These are phyloP conservation scores for Chrysanthemum lavandulifolium DNA, from an alignment of 129 eudicot species.

Conservation along the genomic window DNA sequence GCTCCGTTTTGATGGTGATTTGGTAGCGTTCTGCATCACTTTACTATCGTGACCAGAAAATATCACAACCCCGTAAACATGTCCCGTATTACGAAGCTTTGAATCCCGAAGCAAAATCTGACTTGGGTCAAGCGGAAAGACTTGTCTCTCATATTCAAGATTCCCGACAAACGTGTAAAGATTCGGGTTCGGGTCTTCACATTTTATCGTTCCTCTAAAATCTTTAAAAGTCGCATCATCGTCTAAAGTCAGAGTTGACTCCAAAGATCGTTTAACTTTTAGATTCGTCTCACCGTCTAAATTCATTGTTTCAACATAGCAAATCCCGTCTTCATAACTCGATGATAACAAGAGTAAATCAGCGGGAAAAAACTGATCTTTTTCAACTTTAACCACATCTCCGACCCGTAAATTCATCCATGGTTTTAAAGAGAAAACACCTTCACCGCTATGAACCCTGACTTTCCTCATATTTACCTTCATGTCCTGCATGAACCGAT, in stretches of 20 bases:
- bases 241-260: slow-evolving; percentile 69
- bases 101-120: slow-evolving; percentile 95
- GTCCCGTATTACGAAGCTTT: slow-evolving; percentile 84
- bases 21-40: slow-evolving; percentile 96
- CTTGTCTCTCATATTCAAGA: slow-evolving; percentile 70
- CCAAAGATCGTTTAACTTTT: slow-evolving; percentile 87
- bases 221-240: slow-evolving; percentile 67
- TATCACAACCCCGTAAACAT: slow-evolving; percentile 83
- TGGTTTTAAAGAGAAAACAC: slow-evolving; percentile 58
- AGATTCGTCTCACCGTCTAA: slow-evolving; percentile 96
- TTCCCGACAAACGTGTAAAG: slow-evolving; percentile 92
- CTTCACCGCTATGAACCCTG: slow-evolving; percentile 57
- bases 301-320: slow-evolving; percentile 98
- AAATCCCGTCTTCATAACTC: slow-evolving; percentile 96
- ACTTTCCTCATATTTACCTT: slow-evolving; percentile 87
- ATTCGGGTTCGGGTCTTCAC: slow-evolving; percentile 91
- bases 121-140: slow-evolving; percentile 82
- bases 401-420: slow-evolving; percentile 93
- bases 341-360: slow-evolving; percentile 88
- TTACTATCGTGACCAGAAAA: slow-evolving; percentile 93
- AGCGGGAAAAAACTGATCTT: slow-evolving; percentile 94
- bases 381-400: slow-evolving; percentile 86
- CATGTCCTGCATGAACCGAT: slow-evolving; percentile 92
- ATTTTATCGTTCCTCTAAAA: slow-evolving; percentile 63
- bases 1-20: slow-evolving; percentile 95